Evolutionary conservation across 495 filamentous ascomycete species (phyloP).

Genomic region (Rhizodiscina lignyota): DNA sequence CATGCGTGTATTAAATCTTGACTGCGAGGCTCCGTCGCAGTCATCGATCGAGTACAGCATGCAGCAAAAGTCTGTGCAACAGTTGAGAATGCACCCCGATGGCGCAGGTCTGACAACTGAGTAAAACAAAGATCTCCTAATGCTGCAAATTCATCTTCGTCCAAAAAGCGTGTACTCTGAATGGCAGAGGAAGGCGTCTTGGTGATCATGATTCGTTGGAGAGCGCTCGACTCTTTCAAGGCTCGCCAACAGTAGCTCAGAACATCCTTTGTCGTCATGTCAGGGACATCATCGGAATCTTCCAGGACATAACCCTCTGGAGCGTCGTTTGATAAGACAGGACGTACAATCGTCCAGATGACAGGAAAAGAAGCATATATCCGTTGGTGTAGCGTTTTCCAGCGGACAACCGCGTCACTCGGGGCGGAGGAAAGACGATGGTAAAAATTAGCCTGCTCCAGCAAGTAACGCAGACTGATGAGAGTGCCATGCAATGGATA

Average conservation of each 20-base stretch:
- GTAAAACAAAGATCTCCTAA: conserved; percentile 59
- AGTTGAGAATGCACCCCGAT: conserved; percentile 86
- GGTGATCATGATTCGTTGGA: conserved; percentile 37
- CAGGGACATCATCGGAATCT: conserved; percentile 49
- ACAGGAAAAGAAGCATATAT: conserved; percentile 38
- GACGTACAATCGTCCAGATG: conserved; percentile 59
- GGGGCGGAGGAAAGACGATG: conserved; percentile 13
- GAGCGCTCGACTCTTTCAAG: conserved; percentile 69
- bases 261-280: conserved; percentile 61
- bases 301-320: conserved; percentile 76
- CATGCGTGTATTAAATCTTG: conserved; percentile 32
- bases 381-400: conserved; percentile 29
- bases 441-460: conserved; percentile 14
- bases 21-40: conserved; percentile 23
- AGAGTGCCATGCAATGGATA: conserved; percentile 2
- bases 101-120: conserved; percentile 68
- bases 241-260: conserved; percentile 89
- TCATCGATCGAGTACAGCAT: conserved; percentile 44
- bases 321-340: conserved; percentile 74
- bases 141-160: conserved; percentile 25
- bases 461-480: conserved; percentile 18
- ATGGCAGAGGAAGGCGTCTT: conserved; percentile 15
- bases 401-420: conserved; percentile 3
- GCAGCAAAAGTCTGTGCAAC: conserved; percentile 74
- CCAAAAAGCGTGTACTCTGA: conserved; percentile 1